A percentile compares a stretch with the other conserved stretches of the same genome.
These are phyloP conservation scores for Pestalotiopsis sp. DNA, from an alignment of 2,329 filamentous ascomycete genomes.

Conservation along the genomic window DNA sequence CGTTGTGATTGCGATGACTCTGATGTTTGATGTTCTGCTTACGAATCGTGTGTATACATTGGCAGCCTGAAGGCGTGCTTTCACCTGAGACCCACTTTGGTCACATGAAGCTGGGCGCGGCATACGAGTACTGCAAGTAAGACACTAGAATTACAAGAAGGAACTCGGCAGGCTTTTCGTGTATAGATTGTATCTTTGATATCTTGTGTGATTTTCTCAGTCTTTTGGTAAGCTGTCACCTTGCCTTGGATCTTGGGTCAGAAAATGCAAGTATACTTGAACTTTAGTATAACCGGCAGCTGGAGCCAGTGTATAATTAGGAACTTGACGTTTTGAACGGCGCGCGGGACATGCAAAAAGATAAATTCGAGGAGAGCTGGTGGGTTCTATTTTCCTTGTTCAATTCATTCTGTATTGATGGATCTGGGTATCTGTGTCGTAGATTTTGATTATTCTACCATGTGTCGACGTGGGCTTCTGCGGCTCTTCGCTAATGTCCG, in stretches of 20 bases:
- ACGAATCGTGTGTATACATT: not conserved
- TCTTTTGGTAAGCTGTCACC: too few species aligned
- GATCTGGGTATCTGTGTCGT: not conserved
- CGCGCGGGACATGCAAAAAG: too few species aligned
- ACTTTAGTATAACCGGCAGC: too few species aligned
- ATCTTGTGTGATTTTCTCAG: too few species aligned
- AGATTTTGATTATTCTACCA: not conserved
- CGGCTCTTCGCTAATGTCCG: conserved; percentile 57
- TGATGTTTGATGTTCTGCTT: not conserved
- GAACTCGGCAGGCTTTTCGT: not conserved
- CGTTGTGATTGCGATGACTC: not conserved
- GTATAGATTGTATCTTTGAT: not conserved
- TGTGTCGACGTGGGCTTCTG: not conserved
- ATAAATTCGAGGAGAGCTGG: too few species aligned
- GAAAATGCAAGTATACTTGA: too few species aligned
- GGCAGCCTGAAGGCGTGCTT: not conserved
- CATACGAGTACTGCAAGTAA: not conserved
- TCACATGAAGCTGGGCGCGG: not conserved
- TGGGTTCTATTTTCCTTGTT: too few species aligned
- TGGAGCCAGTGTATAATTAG: too few species aligned
- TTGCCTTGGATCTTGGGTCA: too few species aligned
- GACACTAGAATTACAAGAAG: conserved; percentile 20
- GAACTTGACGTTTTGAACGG: too few species aligned
- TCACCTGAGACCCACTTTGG: not conserved
- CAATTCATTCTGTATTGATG: not conserved